phyloP scores from a whole-genome alignment of 352 stramenopile species.

The Phytophthora brassicae region DNA sequence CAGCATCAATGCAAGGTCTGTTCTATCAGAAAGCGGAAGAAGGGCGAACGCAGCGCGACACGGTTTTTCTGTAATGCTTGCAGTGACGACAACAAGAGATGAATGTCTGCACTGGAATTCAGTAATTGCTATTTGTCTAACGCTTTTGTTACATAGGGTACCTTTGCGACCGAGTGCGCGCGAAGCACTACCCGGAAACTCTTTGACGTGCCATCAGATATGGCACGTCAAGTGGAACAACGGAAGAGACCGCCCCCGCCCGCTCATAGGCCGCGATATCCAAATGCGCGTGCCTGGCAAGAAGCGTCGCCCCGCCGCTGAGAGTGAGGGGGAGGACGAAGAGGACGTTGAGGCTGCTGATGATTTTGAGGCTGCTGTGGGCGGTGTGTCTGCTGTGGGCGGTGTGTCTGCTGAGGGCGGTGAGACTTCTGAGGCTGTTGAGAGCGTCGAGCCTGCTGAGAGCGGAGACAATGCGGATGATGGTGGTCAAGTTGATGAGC shows the following conservation, averaged over 20 bases:
- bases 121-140: background rate
- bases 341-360: too few species aligned
- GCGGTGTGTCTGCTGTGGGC: too few species aligned
- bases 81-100: background rate
- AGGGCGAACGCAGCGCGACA: background rate
- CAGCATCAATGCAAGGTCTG: background rate
- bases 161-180: background rate
- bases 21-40: background rate
- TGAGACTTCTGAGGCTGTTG: too few species aligned
- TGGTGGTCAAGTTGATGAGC: background rate
- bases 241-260: background rate
- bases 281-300: constrained; percentile 5
- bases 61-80: background rate
- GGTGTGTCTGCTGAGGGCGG: too few species aligned
- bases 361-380: too few species aligned
- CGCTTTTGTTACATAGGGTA: background rate
- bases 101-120: background rate
- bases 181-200: constrained; percentile 2
- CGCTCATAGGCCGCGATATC: background rate
- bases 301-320: background rate
- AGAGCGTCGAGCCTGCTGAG: too few species aligned
- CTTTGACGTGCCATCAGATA: constrained; percentile 7
- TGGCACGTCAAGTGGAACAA: constrained; percentile 18
- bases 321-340: background rate
- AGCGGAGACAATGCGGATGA: too few species aligned